Conservation (phyloP, 345 rosid genomes). For the Gossypium thurberi region DNA sequence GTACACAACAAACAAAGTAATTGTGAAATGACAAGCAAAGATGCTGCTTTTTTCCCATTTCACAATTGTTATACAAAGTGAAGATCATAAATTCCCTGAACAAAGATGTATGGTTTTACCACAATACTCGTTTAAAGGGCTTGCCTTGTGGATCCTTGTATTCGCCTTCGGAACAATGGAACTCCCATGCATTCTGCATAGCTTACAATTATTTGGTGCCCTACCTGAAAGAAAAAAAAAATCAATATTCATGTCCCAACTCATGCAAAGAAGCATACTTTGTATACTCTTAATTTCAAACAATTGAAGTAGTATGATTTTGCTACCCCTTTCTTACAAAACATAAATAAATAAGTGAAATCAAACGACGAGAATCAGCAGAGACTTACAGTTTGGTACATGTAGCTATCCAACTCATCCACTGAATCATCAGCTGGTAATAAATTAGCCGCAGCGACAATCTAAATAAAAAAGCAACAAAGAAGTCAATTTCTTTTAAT, state of each 20-base stretch:
- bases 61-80: not conserved
- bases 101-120: slow-evolving; percentile 15
- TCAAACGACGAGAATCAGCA: not conserved
- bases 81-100: not conserved
- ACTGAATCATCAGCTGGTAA: slow-evolving; percentile 75
- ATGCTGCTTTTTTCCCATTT: not conserved
- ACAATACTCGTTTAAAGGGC: slow-evolving; percentile 21
- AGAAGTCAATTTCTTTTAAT: not conserved
- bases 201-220: slow-evolving; percentile 81
- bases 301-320: not conserved
- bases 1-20: not conserved
- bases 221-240: slow-evolving; percentile 45
- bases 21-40: not conserved
- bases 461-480: slow-evolving; percentile 23
- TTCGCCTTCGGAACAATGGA: slow-evolving; percentile 75
- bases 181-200: slow-evolving; percentile 89
- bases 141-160: slow-evolving; percentile 82
- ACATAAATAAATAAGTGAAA: not conserved
- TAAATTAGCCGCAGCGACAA: slow-evolving; percentile 90
- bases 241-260: not conserved
- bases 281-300: not conserved
- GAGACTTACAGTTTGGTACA: slow-evolving; percentile 26
- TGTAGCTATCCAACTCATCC: slow-evolving; percentile 93
- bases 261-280: not conserved
- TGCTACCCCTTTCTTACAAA: not conserved